These are phyloP conservation scores for Fagopyrum tataricum DNA, from an alignment of 148 eudicot species.

Conservation along the genomic window DNA sequence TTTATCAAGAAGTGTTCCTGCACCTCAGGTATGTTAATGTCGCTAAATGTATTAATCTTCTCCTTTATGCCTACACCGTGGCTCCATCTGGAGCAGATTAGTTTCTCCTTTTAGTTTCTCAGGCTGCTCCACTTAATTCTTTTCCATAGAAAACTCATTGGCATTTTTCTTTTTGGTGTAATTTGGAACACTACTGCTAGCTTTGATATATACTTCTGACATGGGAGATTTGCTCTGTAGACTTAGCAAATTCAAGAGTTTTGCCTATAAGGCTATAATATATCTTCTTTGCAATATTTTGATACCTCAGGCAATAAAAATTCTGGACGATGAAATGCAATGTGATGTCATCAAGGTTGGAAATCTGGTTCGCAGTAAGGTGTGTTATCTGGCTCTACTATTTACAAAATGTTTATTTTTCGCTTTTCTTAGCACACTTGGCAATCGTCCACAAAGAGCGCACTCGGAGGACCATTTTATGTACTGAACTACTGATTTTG, in stretches of 20 bases:
- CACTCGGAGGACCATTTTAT: neutral
- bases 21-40: conserved; percentile 57
- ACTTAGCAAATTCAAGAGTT: neutral
- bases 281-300: conserved; percentile 7
- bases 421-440: neutral
- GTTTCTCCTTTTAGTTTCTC: neutral
- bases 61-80: neutral
- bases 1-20: conserved; percentile 91
- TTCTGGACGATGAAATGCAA: conserved; percentile 90
- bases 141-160: neutral
- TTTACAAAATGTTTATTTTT: neutral
- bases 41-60: neutral
- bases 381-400: conserved; percentile 15
- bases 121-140: neutral
- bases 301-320: conserved; percentile 60
- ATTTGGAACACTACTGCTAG: neutral
- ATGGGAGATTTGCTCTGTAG: neutral
- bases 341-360: conserved; percentile 91
- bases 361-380: conserved; percentile 80
- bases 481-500: neutral
- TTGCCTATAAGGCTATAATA: neutral
- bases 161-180: neutral
- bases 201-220: neutral
- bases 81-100: neutral
- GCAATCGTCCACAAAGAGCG: neutral